Base-by-base conservation (phyloP, 345 rosid species). In the Salix arbutifolia region DNA sequence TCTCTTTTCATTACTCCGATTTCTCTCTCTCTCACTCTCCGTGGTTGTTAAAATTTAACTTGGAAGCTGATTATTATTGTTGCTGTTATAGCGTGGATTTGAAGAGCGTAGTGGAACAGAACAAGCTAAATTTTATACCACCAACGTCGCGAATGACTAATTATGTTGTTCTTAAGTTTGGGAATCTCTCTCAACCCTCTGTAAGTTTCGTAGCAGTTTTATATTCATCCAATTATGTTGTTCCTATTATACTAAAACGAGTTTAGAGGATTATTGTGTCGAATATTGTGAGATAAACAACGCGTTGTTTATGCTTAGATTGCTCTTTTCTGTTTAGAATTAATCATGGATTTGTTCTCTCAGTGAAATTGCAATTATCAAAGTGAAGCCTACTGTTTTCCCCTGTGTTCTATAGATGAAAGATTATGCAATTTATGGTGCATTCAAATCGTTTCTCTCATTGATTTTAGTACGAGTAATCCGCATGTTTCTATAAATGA, bases 121-220 rank as follows among this genome's bases (percentile, higher is more conserved):
- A 93, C 89, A 91, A 81, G 74, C 88, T 83, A 77, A 95, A 90
- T 82, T 91, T 89, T 69, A 90, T 95, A 73, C 99, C 92, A 2
- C 94, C 97, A 1, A 79, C 99, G 0, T 95, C 98, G 1, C 91
- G 98, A 48, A 91, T 90, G 92, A 93, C 98, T 69, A 95, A 95
- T 76, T 93, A 93, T 61, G 91, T 87, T 52, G 93, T 95, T 64
- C 89, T 95, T 30, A 89, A 82, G 86, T 95, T 93, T 64, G 97
- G 99, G 52, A 84, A 86, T 84, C 89, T 86, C 73, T 76, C 88
- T 48, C 81, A 77, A 74, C 38, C 82, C 46, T 73, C 42, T 76
- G 96, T 91, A 85, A 91, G 97, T 90, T 69, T 1, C 28, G 42
- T 46, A n/a, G 25, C 28, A 14, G 18, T 13, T 46, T 10, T 46